Evolutionary conservation across 225 moss, liverwort and hornwort species (phyloP).

Genomic region (Polytrichum formosum): DNA sequence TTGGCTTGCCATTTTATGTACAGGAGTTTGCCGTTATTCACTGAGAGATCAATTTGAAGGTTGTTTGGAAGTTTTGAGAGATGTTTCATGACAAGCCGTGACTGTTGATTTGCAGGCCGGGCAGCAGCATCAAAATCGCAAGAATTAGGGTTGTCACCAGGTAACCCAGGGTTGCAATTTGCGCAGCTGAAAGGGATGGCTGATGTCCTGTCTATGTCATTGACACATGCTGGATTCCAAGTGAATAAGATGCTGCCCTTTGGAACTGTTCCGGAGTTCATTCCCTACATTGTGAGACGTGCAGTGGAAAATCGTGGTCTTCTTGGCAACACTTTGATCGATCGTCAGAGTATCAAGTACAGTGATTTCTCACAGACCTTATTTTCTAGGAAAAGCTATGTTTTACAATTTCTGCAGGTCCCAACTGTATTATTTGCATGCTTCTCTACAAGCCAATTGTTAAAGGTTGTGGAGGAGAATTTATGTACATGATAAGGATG

Average conservation of each 20-base stretch:
- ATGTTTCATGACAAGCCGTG: neutral
- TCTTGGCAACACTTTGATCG: conserved; percentile 56
- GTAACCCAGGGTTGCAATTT: conserved; percentile 68
- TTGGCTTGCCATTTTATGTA: no score
- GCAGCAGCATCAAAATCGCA: conserved; percentile 58
- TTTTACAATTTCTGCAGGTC: neutral
- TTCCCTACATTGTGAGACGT: conserved; percentile 81
- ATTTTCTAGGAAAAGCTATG: neutral
- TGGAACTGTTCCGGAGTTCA: conserved; percentile 67
- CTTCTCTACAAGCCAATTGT: no score
- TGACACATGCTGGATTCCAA: conserved; percentile 75
- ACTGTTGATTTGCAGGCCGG: conserved; percentile 41
- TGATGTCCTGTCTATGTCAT: conserved; percentile 75
- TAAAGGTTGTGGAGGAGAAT: no score
- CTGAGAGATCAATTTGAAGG: no score
- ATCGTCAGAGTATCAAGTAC: conserved; percentile 64
- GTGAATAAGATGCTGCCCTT: conserved; percentile 86
- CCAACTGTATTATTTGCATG: neutral
- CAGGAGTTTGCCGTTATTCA: no score
- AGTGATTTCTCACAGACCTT: neutral
- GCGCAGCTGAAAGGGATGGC: conserved; percentile 98
- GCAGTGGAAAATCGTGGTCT: conserved; percentile 90
- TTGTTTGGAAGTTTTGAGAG: no score
- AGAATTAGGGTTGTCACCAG: conserved; percentile 64
- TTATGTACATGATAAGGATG: no score